Evolutionary conservation across 805 yeast genomes (phyloP).

Genomic region (Schizosaccharomyces lindneri): DNA sequence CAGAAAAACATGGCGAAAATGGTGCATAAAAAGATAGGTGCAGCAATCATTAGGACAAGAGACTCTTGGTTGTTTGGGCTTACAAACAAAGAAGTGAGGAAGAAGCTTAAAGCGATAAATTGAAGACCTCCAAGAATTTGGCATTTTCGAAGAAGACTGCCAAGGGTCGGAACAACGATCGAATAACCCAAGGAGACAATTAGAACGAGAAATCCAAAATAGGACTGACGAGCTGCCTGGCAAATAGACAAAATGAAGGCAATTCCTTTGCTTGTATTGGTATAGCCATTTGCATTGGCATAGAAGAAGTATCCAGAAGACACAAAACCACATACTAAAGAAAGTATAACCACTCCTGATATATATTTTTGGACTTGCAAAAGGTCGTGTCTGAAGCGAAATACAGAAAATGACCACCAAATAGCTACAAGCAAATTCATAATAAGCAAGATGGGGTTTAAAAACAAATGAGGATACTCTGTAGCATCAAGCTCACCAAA

Average conservation of each 20-base stretch:
- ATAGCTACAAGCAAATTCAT: slow-evolving; percentile 60
- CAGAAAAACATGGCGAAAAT: slow-evolving; percentile 28
- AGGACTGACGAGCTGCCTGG: slow-evolving; percentile 60
- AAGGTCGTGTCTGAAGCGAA: slow-evolving; percentile 63
- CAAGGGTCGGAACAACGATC: slow-evolving; percentile 67
- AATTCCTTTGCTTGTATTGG: slow-evolving; percentile 40
- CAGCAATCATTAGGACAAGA: slow-evolving; percentile 13
- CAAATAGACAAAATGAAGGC: slow-evolving; percentile 54
- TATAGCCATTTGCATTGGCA: slow-evolving; percentile 33
- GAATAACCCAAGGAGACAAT: slow-evolving; percentile 86
- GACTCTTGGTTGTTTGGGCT: slow-evolving; percentile 17
- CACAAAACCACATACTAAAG: slow-evolving; percentile 49
- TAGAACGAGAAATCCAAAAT: slow-evolving; percentile 65
- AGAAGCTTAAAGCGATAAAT: slow-evolving; percentile 29
- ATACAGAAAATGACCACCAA: slow-evolving; percentile 65
- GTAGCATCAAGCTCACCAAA: slow-evolving; percentile 74
- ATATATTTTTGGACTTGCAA: slow-evolving; percentile 77
- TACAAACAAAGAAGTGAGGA: slow-evolving; percentile 24
- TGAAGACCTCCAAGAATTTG: slow-evolving; percentile 33
- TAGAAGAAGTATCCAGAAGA: slow-evolving; percentile 83
- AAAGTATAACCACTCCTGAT: slow-evolving; percentile 58
- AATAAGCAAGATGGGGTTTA: slow-evolving; percentile 65
- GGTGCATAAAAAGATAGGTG: slow-evolving; percentile 9
- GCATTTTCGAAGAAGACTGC: slow-evolving; percentile 53
- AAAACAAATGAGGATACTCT: slow-evolving; percentile 73